Evolutionary conservation across 306 rosid genomes (phyloP), one percentile per base, ranked within the genome.

Genomic region (Quercus parvula): DNA sequence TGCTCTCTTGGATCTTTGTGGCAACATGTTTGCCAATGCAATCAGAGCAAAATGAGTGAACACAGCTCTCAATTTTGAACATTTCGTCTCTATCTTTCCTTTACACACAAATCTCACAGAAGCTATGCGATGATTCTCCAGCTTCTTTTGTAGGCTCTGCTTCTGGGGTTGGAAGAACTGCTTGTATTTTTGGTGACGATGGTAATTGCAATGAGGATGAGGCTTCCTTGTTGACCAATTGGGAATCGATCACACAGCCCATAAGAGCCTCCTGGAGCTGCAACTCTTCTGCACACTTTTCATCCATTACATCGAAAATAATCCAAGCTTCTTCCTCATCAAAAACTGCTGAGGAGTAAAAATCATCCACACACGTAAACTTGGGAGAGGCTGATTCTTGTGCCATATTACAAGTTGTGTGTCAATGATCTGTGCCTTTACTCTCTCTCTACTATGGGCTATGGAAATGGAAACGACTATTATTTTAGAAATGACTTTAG

Each of bases 31-130:
- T 91, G 11, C 61, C 51, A 4, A 84, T 75, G 69, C 96, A 92
- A 0, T 86, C 87, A 7, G 69, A 41, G 57, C 96, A 91, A 63
- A 86, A 93, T 0, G 85, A 78, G 61, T 91, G 97, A 33, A 35
- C 25, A 17, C 97, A 91, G 4, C 28, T 14, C 15, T 77, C 54
- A 5, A 52, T 85, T 38, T 7, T 67, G 61, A 89, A 81, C 89
- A 89, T 89, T 18, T 91, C 31, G 0, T 75, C 74, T 1, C 0
- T 9, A 11, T 2, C 35, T 59, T 76, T 87, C 1, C 46, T 67
- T 25, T 87, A 93, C 1, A 59, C 78, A 30, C 93, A 91, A 71
- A 91, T 91, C 63, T 82, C 88, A 44, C 95, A 91, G 0, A 82
- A 20, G 51, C 64, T 71, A 22, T 56, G 63, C 0, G 81, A 77